Evolutionary conservation across 176 grass and related monocot species (phyloP).

Genomic region (Juncus inflexus): DNA sequence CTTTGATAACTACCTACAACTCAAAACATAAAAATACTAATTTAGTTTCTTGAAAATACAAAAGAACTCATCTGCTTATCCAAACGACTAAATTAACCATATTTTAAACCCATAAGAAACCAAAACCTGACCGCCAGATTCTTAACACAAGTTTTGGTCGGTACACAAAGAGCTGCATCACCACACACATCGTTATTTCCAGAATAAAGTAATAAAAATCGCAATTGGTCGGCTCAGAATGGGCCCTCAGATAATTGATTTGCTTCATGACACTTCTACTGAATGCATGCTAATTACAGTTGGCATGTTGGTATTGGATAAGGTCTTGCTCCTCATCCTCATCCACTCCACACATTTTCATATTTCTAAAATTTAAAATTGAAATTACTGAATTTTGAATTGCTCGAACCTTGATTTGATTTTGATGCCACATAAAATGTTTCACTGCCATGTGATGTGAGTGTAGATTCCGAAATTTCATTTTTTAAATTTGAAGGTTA

Average conservation of each 20-base stretch:
- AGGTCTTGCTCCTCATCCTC: conserved; percentile 25
- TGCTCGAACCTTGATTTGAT: neutral
- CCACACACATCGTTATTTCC: neutral
- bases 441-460: neutral
- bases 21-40: no score
- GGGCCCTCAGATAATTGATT: conserved; percentile 23
- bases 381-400: neutral
- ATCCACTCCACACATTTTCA: conserved; percentile 6
- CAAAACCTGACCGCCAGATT: no score
- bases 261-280: conserved; percentile 23
- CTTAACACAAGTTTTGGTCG: no score
- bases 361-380: neutral
- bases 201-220: neutral
- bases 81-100: no score
- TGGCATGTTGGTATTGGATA: conserved; percentile 31
- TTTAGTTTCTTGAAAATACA: no score
- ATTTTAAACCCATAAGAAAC: no score
- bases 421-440: conserved; percentile 8
- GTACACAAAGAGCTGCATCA: no score
- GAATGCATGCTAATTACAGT: conserved; percentile 14
- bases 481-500: no score
- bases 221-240: conserved; percentile 10
- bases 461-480: no score
- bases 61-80: no score
- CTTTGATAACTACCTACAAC: no score